These are phyloP conservation scores for Didymella pinodella DNA, from an alignment of 2,329 filamentous ascomycete species.

Conservation along the genomic window DNA sequence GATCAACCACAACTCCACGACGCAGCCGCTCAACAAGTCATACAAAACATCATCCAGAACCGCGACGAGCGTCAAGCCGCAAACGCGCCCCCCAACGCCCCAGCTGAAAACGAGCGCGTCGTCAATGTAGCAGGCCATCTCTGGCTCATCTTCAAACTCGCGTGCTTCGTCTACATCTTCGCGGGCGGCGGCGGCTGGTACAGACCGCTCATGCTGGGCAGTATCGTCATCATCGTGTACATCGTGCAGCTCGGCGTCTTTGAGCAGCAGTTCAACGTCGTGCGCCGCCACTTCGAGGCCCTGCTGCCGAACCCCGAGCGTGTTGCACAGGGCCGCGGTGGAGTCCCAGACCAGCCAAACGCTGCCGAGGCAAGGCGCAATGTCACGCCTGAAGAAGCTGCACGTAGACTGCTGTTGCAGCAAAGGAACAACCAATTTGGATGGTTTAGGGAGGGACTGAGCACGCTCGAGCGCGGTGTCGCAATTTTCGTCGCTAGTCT, in stretches of 20 bases:
- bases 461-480: slow-evolving; percentile 62
- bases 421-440: slow-evolving; percentile 38
- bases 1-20: slow-evolving; percentile 21
- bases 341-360: slow-evolving; percentile 17
- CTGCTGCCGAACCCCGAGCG: slow-evolving; percentile 45
- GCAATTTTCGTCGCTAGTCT: slow-evolving; percentile 70
- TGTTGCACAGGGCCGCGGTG: slow-evolving; percentile 21
- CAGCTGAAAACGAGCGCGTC: slow-evolving; percentile 37
- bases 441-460: slow-evolving; percentile 48
- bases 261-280: slow-evolving; percentile 48
- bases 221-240: slow-evolving; percentile 53
- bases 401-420: slow-evolving; percentile 51
- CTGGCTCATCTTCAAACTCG: slow-evolving; percentile 66
- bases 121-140: slow-evolving; percentile 50
- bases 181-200: slow-evolving; percentile 56
- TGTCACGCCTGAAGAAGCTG: slow-evolving; percentile 53
- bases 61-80: slow-evolving; percentile 25
- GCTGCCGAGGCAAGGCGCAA: slow-evolving; percentile 26
- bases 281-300: slow-evolving; percentile 56
- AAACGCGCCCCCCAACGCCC: slow-evolving; percentile 21
- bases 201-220: slow-evolving; percentile 51
- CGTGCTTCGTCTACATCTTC: slow-evolving; percentile 66
- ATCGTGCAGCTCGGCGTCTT: slow-evolving; percentile 54
- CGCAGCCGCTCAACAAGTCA: slow-evolving; percentile 17
- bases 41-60: slow-evolving; percentile 25